A percentile compares a stretch with the other conserved stretches of the same genome.
phyloP scores from a whole-genome alignment of 345 rosid species.

The Euphorbia lathyris region DNA sequence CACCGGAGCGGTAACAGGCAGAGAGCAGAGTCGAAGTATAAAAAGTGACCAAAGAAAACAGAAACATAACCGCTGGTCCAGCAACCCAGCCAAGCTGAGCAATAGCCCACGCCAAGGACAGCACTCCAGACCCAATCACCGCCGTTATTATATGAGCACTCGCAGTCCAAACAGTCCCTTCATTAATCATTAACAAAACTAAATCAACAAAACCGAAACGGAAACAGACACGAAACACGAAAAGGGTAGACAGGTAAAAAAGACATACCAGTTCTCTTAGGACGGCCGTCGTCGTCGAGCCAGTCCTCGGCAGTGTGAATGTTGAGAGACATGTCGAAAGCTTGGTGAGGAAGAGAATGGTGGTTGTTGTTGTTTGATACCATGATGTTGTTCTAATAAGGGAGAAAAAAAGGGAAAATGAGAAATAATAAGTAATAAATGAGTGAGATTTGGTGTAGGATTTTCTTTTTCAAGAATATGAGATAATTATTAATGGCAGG shows the following conservation, averaged over 20 bases:
- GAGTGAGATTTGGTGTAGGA: not conserved
- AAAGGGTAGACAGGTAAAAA: too few relatives aligned
- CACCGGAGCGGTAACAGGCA: constrained; percentile 68
- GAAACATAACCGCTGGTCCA: constrained; percentile 57
- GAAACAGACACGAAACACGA: too few relatives aligned
- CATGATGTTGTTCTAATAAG: constrained; percentile 11
- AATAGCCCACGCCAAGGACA: constrained; percentile 72
- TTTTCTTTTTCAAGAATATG: not conserved
- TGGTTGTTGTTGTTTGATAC: constrained; percentile 12
- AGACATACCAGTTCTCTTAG: constrained; percentile 58
- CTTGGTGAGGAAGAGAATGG: constrained; percentile 14
- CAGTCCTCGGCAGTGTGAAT: constrained; percentile 38
- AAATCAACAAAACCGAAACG: not conserved
- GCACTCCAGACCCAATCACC: constrained; percentile 76
- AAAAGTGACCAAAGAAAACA: constrained; percentile 69
- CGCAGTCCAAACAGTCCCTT: constrained; percentile 72
- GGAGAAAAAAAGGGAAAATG: too few relatives aligned
- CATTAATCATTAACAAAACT: not conserved
- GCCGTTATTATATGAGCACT: constrained; percentile 83
- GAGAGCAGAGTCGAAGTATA: constrained; percentile 60
- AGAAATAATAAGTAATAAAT: not conserved
- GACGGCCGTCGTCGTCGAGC: constrained; percentile 77
- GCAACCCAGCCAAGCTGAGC: constrained; percentile 85
- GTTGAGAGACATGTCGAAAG: constrained; percentile 34
- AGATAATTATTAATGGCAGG: not conserved